Percentiles rank a stretch among this genome's conserved stretches.
Conservation (phyloP, 768 basidiomycete species). For the Glaciozyma antarctica region DNA sequence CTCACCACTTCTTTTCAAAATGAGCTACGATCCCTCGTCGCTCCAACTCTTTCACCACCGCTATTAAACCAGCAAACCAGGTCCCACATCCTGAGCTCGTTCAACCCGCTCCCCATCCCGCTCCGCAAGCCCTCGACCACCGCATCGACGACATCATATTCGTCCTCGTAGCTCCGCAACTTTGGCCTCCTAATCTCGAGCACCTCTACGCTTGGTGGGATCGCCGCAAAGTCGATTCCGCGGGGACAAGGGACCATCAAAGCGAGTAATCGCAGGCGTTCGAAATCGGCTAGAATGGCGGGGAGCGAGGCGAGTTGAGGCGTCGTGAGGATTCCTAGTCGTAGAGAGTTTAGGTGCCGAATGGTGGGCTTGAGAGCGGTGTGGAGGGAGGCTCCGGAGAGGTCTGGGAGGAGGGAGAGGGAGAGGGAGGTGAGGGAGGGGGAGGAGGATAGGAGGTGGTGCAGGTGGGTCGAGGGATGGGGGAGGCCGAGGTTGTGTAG, state of each 20-base stretch:
- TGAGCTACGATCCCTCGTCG: no score
- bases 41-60: no score
- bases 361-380: not conserved
- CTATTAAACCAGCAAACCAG: no score
- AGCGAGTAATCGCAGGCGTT: not conserved
- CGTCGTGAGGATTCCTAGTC: not conserved
- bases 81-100: no score
- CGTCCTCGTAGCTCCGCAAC: no score
- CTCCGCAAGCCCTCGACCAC: no score
- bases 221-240: not conserved
- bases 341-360: not conserved
- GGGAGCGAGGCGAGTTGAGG: not conserved
- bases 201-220: not conserved
- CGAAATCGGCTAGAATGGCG: not conserved
- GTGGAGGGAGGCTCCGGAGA: not conserved
- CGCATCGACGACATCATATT: no score
- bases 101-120: conserved; percentile 3
- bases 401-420: not conserved
- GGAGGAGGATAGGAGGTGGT: not conserved
- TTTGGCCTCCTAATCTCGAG: not conserved
- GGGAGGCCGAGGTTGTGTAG: not conserved
- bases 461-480: not conserved
- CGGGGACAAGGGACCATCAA: not conserved
- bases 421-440: not conserved
- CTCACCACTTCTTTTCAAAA: no score